A percentile compares a stretch with the other conserved stretches of the same genome.
Conservation (phyloP, 2,329 filamentous ascomycete genomes). For the Pseudocercospora vitis region DNA sequence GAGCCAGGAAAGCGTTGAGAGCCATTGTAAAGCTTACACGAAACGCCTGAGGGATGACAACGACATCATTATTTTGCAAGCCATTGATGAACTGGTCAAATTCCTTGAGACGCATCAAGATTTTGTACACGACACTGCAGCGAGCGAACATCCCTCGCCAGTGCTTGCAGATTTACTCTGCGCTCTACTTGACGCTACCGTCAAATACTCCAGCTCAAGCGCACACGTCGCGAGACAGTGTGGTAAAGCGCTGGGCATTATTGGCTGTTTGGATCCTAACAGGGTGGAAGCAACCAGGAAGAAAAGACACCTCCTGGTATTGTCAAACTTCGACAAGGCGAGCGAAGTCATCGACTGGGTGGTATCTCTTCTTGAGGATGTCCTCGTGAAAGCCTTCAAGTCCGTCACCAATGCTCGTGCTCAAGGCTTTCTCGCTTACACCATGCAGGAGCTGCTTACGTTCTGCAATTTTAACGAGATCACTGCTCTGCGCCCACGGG, state of each 20-base stretch:
- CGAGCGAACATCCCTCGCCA: constrained; percentile 79
- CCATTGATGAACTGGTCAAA: constrained; percentile 71
- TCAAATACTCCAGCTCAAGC: constrained; percentile 72
- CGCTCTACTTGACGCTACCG: constrained; percentile 78
- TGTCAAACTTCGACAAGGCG: constrained; percentile 78
- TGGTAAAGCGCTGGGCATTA: constrained; percentile 78
- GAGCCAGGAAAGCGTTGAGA: constrained; percentile 63
- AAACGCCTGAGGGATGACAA: constrained; percentile 79
- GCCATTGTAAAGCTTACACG: constrained; percentile 69
- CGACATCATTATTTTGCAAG: constrained; percentile 77
- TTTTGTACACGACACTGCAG: constrained; percentile 73
- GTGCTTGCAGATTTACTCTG: constrained; percentile 71
- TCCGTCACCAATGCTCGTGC: constrained; percentile 83
- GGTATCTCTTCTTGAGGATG: constrained; percentile 78
- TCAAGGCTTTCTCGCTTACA: constrained; percentile 89
- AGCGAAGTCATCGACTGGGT: constrained; percentile 84
- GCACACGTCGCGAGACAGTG: constrained; percentile 69
- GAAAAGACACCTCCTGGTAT: constrained; percentile 78
- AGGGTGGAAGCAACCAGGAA: constrained; percentile 77
- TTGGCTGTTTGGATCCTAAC: constrained; percentile 91
- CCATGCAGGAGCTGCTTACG: constrained; percentile 87
- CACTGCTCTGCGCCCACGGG: constrained; percentile 52
- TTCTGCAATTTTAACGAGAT: constrained; percentile 70
- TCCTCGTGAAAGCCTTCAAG: constrained; percentile 86
- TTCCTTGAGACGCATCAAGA: constrained; percentile 74